Base-by-base conservation (phyloP, 2,329 filamentous ascomycete genomes). In the Cladophialophora bantiana region DNA sequence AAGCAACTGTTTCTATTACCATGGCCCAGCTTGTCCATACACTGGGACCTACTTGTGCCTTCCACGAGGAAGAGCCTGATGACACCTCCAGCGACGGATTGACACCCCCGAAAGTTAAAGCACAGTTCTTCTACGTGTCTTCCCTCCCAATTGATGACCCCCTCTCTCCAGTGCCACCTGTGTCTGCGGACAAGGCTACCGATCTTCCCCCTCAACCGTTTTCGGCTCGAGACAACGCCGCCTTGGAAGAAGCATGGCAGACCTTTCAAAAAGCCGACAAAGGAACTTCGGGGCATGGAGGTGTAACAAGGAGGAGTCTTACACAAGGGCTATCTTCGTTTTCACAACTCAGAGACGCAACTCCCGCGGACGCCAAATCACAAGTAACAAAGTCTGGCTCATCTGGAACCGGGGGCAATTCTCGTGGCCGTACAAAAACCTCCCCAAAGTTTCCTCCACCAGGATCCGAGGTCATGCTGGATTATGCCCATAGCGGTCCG, bases 51-150 rank as follows among this genome's bases (percentile, higher is more conserved):
- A 84, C 83, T 63, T 92, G 89, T 75, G 85, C 73, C 73, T 82
- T 74, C 73, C 82, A 65, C 73, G 79, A 74, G 77, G 71, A 74
- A 45, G 74, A 65, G 9, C 35, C 38, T 15, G 35, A 62, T 20
- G 57, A 42, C 18, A 36, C 56, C 9, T 40, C 32, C 13, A 45
- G 45, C 35, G 65, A 67, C 78, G 34, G 72, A 77, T 64, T 80
- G 61, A 83, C 86, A 31, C 90, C 90, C 15, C 84, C 86, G 0
- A 75, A 72, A 32, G 77, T 90, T 62, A 83, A 84, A 36, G 85
- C 90, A 26, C 91, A 93, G 70, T 97, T 93, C 81, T 97, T 97
- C 79, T 97, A 96, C 78, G 86, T 88, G 13, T 95, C 93, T 10
- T 83, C 88, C 12, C 85, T 94, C 58, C 90, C 93, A 35, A 93